Evolutionary conservation across 139 green algal species (phyloP).

Genomic region (Tetradesmus obliquus): DNA sequence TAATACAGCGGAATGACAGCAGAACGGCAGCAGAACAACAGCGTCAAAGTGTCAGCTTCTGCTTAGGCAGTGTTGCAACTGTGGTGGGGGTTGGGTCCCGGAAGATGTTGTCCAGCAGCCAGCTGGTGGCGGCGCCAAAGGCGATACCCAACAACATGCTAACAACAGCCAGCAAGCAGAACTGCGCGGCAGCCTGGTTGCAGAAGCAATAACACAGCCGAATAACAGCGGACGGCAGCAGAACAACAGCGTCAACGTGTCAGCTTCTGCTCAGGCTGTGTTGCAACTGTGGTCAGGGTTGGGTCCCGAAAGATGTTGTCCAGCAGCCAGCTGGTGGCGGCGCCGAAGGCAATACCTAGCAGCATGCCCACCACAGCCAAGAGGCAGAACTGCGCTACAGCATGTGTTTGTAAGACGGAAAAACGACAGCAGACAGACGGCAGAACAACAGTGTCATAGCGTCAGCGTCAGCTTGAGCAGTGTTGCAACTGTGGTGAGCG

Average conservation of each 20-base stretch:
- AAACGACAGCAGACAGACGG: not conserved
- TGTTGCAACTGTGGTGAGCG: constrained; percentile 61
- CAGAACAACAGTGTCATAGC: not conserved
- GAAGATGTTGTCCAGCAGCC: constrained; percentile 55
- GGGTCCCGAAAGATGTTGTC: constrained; percentile 56
- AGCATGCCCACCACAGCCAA: constrained; percentile 66
- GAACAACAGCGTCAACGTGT: not conserved
- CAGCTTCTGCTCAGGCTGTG: constrained; percentile 27
- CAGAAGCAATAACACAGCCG: not conserved
- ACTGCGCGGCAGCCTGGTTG: constrained; percentile 56
- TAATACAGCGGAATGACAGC: not conserved
- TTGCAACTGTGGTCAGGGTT: constrained; percentile 60
- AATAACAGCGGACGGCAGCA: not conserved
- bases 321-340: constrained; percentile 55
- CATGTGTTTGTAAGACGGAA: constrained; percentile 37
- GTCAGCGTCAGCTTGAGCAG: constrained; percentile 5
- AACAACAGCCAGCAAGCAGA: constrained; percentile 75
- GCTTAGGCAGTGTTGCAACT: constrained; percentile 56
- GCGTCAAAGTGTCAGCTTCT: not conserved
- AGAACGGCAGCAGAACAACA: not conserved
- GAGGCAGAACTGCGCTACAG: constrained; percentile 68
- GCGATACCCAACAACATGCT: constrained; percentile 61
- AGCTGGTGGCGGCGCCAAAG: constrained; percentile 61
- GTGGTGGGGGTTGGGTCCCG: constrained; percentile 57
- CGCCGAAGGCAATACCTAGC: constrained; percentile 68